These are phyloP conservation scores for Populus deltoides DNA, from an alignment of 345 rosid genomes.

Conservation along the genomic window DNA sequence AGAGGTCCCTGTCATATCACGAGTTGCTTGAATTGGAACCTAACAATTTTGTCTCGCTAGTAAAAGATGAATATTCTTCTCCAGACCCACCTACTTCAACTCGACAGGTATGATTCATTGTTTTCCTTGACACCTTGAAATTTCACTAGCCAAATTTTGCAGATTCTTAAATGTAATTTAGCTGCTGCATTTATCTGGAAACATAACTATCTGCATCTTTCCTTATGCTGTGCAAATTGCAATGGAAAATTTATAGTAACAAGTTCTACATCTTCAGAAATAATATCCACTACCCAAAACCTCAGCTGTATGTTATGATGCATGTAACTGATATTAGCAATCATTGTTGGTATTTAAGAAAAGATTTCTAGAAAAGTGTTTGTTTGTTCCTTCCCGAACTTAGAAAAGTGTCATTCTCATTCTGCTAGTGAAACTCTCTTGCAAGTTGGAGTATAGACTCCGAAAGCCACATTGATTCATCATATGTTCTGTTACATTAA, in stretches of 20 bases:
- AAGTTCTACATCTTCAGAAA: neutral
- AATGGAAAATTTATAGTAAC: neutral
- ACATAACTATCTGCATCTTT: neutral
- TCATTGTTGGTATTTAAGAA: neutral
- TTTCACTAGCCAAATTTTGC: neutral
- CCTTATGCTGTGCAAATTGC: neutral
- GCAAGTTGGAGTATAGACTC: too few relatives aligned
- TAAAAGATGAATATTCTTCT: slow-evolving; percentile 13
- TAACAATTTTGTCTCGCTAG: neutral
- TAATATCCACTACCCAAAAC: neutral
- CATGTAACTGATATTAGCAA: neutral
- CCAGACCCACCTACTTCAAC: slow-evolving; percentile 3
- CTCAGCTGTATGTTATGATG: neutral
- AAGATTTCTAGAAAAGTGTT: neutral
- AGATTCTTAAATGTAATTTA: neutral
- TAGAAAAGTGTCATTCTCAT: too few relatives aligned
- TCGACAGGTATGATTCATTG: slow-evolving; percentile 35
- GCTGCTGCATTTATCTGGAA: neutral
- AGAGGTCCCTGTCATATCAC: slow-evolving; percentile 7
- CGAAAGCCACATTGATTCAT: neutral
- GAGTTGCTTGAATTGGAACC: slow-evolving; percentile 17
- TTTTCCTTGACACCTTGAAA: neutral
- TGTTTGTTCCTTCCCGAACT: neutral
- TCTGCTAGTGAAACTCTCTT: too few relatives aligned
- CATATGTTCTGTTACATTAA: neutral